A percentile compares a stretch with the other conserved stretches of the same genome.
Conservation (phyloP, 1,284 basidiomycete genomes). For the Phylloboletellus chloephorus region DNA sequence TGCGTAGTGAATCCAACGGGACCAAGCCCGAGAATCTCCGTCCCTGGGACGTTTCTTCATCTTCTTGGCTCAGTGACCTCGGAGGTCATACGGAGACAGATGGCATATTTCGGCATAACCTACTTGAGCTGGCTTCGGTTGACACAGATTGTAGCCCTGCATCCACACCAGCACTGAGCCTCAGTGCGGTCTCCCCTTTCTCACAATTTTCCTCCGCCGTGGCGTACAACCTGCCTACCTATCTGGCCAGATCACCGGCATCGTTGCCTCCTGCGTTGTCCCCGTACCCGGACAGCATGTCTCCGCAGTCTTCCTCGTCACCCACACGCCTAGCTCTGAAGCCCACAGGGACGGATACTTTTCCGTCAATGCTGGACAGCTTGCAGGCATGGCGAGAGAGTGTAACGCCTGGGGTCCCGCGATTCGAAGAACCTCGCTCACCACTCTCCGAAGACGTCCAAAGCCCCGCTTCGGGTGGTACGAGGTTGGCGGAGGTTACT, state of each 20-base stretch:
- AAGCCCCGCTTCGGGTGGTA: neutral
- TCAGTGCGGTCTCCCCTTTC: constrained; percentile 20
- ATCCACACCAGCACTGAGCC: constrained; percentile 27
- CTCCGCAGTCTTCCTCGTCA: constrained; percentile 9
- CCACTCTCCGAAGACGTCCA: constrained; percentile 13
- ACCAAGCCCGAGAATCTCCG: constrained; percentile 16
- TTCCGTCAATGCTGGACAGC: constrained; percentile 27
- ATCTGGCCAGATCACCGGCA: constrained; percentile 17
- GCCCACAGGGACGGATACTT: constrained; percentile 29
- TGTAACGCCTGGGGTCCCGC: constrained; percentile 18
- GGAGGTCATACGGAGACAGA: constrained; percentile 32
- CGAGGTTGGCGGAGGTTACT: constrained; percentile 8
- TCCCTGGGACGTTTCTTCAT: constrained; percentile 19
- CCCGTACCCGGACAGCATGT: constrained; percentile 14
- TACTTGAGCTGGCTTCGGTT: constrained; percentile 11
- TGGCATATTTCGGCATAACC: constrained; percentile 27
- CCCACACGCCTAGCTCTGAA: constrained; percentile 18
- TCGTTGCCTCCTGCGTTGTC: constrained; percentile 14
- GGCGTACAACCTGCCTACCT: constrained; percentile 14
- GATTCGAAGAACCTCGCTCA: constrained; percentile 15
- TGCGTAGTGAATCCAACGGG: constrained; percentile 8
- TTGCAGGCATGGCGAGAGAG: constrained; percentile 30
- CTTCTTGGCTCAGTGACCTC: constrained; percentile 33
- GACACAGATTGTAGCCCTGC: constrained; percentile 21
- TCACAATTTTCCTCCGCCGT: constrained; percentile 16